Conservation (phyloP, 768 basidiomycete genomes). For the Amylocystis lapponica region DNA sequence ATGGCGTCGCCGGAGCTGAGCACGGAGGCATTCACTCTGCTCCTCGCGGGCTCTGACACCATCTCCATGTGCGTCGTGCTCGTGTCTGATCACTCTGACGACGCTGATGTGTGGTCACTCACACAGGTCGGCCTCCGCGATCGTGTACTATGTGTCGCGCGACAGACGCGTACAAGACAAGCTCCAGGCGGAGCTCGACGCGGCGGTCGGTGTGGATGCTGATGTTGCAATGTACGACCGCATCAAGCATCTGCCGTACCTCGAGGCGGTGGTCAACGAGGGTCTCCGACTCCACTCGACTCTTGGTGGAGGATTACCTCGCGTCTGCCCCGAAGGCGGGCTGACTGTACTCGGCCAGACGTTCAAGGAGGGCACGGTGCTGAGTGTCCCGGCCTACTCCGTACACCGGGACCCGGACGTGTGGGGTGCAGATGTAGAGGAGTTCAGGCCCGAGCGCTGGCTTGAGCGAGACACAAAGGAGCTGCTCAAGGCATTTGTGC, state of each 20-base stretch:
- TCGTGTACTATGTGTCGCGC: slow-evolving; percentile 2
- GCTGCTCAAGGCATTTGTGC: slow-evolving; percentile 8
- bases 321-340: slow-evolving; percentile 20
- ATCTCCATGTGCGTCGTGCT: slow-evolving; percentile 10
- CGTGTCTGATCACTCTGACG: not conserved
- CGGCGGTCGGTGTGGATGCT: not conserved
- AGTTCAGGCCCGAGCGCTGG: slow-evolving; percentile 20
- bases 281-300: slow-evolving; percentile 25
- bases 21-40: slow-evolving; percentile 7
- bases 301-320: slow-evolving; percentile 24
- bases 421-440: slow-evolving; percentile 14
- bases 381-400: slow-evolving; percentile 17
- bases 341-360: slow-evolving; percentile 14
- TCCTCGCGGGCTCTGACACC: slow-evolving; percentile 14
- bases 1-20: slow-evolving; percentile 9
- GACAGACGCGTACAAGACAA: slow-evolving; percentile 1
- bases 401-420: slow-evolving; percentile 9
- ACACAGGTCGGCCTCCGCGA: slow-evolving; percentile 1
- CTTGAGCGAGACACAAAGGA: slow-evolving; percentile 2
- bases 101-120: not conserved
- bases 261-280: slow-evolving; percentile 27
- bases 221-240: slow-evolving; percentile 1
- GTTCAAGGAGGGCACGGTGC: slow-evolving; percentile 18
- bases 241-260: slow-evolving; percentile 12
- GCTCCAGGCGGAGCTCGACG: slow-evolving; percentile 9